These are phyloP conservation scores for Stylosanthes scabra DNA, from an alignment of 331 rosid species.

Conservation along the genomic window DNA sequence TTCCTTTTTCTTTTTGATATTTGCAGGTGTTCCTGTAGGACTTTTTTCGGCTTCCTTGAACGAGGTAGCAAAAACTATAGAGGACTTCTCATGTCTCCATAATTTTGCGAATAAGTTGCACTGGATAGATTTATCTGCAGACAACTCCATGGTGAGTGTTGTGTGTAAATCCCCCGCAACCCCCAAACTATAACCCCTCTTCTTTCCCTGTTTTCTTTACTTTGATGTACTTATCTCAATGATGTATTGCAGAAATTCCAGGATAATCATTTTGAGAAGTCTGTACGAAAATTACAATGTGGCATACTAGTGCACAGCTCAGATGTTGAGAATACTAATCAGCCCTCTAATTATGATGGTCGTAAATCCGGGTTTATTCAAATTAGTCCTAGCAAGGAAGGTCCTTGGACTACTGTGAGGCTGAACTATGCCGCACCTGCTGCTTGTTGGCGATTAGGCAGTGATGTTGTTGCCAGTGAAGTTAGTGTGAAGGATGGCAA, in stretches of 20 bases:
- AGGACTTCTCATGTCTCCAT: constrained; percentile 50
- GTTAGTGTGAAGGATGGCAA: constrained; percentile 85
- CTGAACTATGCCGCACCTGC: constrained; percentile 93
- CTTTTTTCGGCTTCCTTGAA: constrained; percentile 77
- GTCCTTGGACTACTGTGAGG: constrained; percentile 99
- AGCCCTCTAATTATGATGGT: constrained; percentile 41
- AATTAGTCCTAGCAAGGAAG: constrained; percentile 92
- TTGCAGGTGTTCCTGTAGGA: constrained; percentile 82
- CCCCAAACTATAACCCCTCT: too few species aligned
- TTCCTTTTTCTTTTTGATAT: constrained; percentile 17
- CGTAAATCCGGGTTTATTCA: constrained; percentile 86
- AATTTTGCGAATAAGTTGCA: constrained; percentile 53
- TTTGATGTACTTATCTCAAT: constrained; percentile 30
- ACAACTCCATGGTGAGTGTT: constrained; percentile 54
- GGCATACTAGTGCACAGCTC: constrained; percentile 64
- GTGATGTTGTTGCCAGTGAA: constrained; percentile 96
- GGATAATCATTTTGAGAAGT: constrained; percentile 44
- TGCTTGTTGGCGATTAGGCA: constrained; percentile 98
- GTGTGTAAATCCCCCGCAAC: not conserved
- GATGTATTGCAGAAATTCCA: constrained; percentile 45
- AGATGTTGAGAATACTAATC: constrained; percentile 55
- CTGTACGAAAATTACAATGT: constrained; percentile 64
- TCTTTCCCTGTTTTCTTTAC: not conserved
- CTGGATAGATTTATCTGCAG: constrained; percentile 68
- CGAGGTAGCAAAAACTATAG: constrained; percentile 62